These are phyloP conservation scores for Grosmannia serpens DNA, from an alignment of 2,329 filamentous ascomycete species.

Conservation along the genomic window DNA sequence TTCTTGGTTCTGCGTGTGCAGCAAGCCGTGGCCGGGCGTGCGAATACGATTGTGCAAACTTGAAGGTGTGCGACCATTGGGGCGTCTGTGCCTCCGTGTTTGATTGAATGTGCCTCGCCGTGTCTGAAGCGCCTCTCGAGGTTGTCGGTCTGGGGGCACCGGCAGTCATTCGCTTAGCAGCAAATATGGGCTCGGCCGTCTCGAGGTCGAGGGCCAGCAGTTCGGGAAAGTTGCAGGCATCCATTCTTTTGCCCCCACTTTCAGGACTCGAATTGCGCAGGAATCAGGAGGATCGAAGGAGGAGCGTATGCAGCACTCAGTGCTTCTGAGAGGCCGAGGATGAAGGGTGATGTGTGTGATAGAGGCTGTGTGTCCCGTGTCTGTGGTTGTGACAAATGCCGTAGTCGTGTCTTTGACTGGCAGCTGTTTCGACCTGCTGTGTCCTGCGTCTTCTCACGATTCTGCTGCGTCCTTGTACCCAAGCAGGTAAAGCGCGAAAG, in stretches of 20 bases:
- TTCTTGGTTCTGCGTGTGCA: not conserved
- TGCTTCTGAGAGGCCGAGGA: not conserved
- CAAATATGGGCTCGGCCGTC: slow-evolving; percentile 34
- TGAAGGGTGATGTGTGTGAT: not conserved
- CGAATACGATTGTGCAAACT: not conserved
- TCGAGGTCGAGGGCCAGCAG: slow-evolving; percentile 43
- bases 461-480: not conserved
- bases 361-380: not conserved
- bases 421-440: not conserved
- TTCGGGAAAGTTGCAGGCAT: slow-evolving; percentile 39
- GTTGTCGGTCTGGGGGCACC: slow-evolving; percentile 26
- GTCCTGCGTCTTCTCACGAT: not conserved
- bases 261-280: not conserved
- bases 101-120: not conserved
- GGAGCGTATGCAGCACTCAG: not conserved
- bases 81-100: not conserved
- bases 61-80: not conserved
- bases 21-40: not conserved
- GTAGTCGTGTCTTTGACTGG: not conserved
- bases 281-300: not conserved
- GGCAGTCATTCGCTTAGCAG: slow-evolving; percentile 39
- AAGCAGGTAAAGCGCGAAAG: not conserved
- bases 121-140: not conserved
- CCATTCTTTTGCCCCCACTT: not conserved
- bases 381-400: not conserved